Base-by-base conservation (phyloP, 805 yeast species). In the Peterozyma xylosa region DNA sequence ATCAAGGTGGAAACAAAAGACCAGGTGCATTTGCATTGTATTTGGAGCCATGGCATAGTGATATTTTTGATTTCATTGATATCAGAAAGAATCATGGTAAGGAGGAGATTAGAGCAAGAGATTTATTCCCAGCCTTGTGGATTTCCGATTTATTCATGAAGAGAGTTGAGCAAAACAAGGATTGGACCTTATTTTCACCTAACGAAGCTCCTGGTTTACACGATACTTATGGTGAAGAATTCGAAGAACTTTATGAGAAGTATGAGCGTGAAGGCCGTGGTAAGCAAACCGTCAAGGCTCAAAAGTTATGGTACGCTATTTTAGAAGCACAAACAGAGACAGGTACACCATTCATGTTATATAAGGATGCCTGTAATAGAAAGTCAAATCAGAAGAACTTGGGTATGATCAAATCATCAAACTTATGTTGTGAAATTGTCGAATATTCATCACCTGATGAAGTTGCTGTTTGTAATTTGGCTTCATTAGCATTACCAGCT, bases 1-100 rank as follows among this genome's bases (percentile, higher is more conserved):
- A 91, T 57, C 99, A 91, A 71, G 99, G 99, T 50, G 98, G 98
- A 45, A 91, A 91, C 67, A 90, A 90, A 65, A 74, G 99, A 57
- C 99, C 99, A 0, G 98, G 98, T 49, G 99, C 99, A 3, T 86
- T 91, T 64, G 96, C 96, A 33, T 66, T 89, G 33, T 91, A 90
- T 64, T 63, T 91, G 33, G 99, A 91, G 66, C 97, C 99, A 45
- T 91, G 99, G 99, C 99, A 91, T 60, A 77, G 85, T 10, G 99
- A 91, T 56, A 73, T 91, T 33, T 84, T 87, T 61, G 96, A 86
- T 47, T 83, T 91, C 56, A 63, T 91, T 43, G 91, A 90, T 47
- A 70, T 91, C 52, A 78, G 93, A 57, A 90, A 91, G 67, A 91
- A 89, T 58, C 96, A 90, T 59, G 98, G 97, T 42, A 89, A 87